A percentile compares a stretch with the other conserved stretches of the same genome.
phyloP scores from a whole-genome alignment of 306 rosid species.

The Gastrolobium bilobum region DNA sequence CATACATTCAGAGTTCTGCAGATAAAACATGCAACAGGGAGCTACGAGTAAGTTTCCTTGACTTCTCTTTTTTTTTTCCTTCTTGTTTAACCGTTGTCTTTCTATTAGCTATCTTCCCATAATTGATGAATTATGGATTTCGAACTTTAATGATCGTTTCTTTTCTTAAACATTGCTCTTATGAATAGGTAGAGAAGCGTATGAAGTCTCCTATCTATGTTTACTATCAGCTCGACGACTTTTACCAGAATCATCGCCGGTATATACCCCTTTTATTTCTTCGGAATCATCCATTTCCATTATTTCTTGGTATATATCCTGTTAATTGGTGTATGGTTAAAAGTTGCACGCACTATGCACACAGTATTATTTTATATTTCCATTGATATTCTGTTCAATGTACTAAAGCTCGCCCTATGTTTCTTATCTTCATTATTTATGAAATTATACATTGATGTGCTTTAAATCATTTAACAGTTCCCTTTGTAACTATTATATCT shows the following conservation, averaged over 20 bases:
- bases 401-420: neutral
- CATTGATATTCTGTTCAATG: neutral
- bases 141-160: conserved; percentile 37
- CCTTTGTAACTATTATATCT: no score
- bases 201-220: conserved; percentile 87
- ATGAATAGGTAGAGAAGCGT: conserved; percentile 67
- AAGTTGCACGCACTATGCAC: neutral
- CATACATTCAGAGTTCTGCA: conserved; percentile 64
- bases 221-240: conserved; percentile 93
- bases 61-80: conserved; percentile 15
- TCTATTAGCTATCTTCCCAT: conserved; percentile 12
- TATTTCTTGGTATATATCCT: neutral
- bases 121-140: conserved; percentile 26
- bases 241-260: conserved; percentile 98
- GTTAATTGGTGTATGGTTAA: neutral
- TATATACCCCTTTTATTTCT: conserved; percentile 49
- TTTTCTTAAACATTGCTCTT: conserved; percentile 36
- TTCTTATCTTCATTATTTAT: neutral
- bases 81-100: conserved; percentile 7
- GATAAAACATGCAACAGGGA: conserved; percentile 61
- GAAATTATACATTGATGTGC: neutral
- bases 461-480: no score
- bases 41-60: conserved; percentile 60
- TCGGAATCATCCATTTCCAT: neutral
- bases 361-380: neutral